Base-by-base conservation (phyloP, 1,284 basidiomycete species). In the Schizopora paradoxa region DNA sequence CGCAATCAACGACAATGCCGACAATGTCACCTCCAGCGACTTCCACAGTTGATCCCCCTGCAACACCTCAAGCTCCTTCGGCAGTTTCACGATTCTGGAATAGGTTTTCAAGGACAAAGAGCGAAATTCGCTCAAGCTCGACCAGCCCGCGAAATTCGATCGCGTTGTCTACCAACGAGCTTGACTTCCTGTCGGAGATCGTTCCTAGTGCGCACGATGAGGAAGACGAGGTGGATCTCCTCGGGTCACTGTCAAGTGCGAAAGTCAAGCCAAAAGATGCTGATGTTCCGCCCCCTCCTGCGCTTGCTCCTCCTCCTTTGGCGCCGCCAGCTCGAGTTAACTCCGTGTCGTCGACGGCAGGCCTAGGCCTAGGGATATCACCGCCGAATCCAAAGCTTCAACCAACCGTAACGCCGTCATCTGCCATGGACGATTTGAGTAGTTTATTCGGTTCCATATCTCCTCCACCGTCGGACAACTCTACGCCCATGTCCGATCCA, bases 171-270 rank as follows among this genome's bases (percentile, higher is more conserved):
- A 69, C 75, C 2, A 77, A 84, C 48, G 85, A 88, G 58, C 65
- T 88, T 19, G 82, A 86, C 54, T 86, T 83, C 54, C 68, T 88
- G n/a, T 74, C 78, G 7, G 85, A 87, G 53, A 77, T 85, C 41
- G 78, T 80, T 4, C 80, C 82, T 3, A 75, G 72, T 51, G 71
- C 69, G 6, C 62, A 58, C 41, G 74, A 79, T 51, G 61, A 57
- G 4, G 64, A 62, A 11, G 63, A 66, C 2, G 64, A 66, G 27
- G 60, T 64, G n/a, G 59, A 66, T 34, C 58, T 64, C 39, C 51
- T 68, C 33, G 63, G 61, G 47, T 63, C 61, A 10, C 57, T 78
- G 26, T 61, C 66, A 25, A 61, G 56, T 22, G n/a, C n/a, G n/a
- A n/a, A n/a, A n/a, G n/a, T 41, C 23, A 26, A 37, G 11, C 36